Base-by-base conservation (phyloP, 306 rosid species). In the Vigna trinervia region DNA sequence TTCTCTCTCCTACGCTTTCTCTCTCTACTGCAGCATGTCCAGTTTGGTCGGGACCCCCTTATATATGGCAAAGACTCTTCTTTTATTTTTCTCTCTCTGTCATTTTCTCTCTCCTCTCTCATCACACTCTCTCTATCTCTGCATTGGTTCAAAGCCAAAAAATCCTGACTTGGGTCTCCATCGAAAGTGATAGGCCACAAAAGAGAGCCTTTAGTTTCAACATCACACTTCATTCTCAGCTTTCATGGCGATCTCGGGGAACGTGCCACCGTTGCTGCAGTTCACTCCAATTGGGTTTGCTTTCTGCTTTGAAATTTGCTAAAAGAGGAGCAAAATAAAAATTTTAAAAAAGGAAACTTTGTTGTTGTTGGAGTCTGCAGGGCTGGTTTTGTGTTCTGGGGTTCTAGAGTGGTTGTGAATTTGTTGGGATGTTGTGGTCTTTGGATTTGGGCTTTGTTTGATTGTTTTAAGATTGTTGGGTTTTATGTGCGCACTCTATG, bases 1-100 rank as follows among this genome's bases (percentile, higher is more conserved):
- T 69, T 75, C 78, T 65, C 82, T 34, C 85, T 82, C 83, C 88
- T 69, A 62, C 72, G 26, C 71, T 79, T 61, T 84, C 89, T 88
- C 86, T 77, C 85, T 83, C 88, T 69, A 46, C 86, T 86, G 87
- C 71, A 39, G 61, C 85, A 79, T 84, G 85, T 85, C 91, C 92
- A 86, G 87, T 86, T 88, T 73, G 88, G 91, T 85, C 89, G 92
- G 92, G 88, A 66, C 86, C 96, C 87, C 89, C 84, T 69, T 88
- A 88, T 79, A 87, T 83, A 84, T 73, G 86, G 86, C 85, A 81
- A 85, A 71, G 80, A 43, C 74, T 9, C 53, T 53, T 20, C 63
- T 69, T 76, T 80, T 64, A 58, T 69, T 53, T 83, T 83, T 81
- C 78, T 79, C 82, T 71, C 74, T 76, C 52, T 80, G 74, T 70